These are phyloP conservation scores for Pichia sp. DNA, from an alignment of 1,139 yeast species.

Conservation along the genomic window DNA sequence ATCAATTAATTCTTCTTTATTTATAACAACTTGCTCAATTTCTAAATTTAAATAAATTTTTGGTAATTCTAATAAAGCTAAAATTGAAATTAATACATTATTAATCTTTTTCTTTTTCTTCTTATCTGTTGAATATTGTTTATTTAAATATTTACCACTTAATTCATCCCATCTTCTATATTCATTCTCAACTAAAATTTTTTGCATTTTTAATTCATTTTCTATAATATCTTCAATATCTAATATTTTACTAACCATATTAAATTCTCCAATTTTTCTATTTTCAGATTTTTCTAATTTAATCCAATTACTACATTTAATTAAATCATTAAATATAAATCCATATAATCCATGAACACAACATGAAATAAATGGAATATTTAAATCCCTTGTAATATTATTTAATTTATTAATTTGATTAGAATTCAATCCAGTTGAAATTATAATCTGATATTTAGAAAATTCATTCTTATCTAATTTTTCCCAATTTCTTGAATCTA, in stretches of 20 bases:
- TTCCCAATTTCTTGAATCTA: conserved; percentile 33
- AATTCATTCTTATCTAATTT: conserved; percentile 37
- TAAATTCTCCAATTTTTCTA: conserved; percentile 45
- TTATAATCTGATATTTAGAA: conserved; percentile 59
- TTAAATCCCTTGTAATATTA: conserved; percentile 44
- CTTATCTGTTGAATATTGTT: conserved; percentile 33
- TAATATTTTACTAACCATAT: conserved; percentile 46
- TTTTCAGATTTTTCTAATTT: conserved; percentile 44
- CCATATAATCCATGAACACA: conserved; percentile 81
- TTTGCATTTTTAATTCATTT: conserved; percentile 36
- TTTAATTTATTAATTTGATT: conserved; percentile 43
- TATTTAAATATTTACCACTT: conserved; percentile 25
- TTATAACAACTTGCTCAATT: conserved; percentile 21
- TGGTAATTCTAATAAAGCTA: conserved; percentile 45
- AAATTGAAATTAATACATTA: conserved; percentile 54
- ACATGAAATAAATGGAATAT: conserved; percentile 62
- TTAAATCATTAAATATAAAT: conserved; percentile 71
- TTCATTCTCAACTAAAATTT: conserved; percentile 49
- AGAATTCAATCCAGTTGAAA: conserved; percentile 62
- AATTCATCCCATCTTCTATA: conserved; percentile 40
- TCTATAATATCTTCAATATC: conserved; percentile 40
- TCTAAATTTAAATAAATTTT: conserved; percentile 12
- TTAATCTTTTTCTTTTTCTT: conserved; percentile 57
- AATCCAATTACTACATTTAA: conserved; percentile 53
- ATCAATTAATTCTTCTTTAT: conserved; percentile 23